Evolutionary conservation across 1,139 yeast species (phyloP).

Genomic region (Kurtzmaniella natalensis): DNA sequence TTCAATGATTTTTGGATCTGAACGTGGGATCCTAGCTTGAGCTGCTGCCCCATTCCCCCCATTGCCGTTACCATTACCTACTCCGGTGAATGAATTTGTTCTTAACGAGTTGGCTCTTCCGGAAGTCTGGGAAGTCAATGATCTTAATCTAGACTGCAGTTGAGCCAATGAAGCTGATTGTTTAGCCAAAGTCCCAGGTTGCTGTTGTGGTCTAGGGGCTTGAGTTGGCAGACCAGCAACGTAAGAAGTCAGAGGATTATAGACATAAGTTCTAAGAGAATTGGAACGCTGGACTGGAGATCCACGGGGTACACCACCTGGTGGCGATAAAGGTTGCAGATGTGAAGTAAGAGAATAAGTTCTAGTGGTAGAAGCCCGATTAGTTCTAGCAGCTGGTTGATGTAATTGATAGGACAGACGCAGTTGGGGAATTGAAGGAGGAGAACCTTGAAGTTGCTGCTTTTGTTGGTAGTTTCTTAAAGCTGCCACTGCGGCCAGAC

Average conservation of each 20-base stretch:
- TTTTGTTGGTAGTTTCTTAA: constrained; percentile 27
- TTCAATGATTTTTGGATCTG: constrained; percentile 5
- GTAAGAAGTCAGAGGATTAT: constrained; percentile 41
- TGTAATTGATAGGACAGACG: constrained; percentile 3
- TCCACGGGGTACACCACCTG: not conserved
- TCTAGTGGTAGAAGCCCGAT: constrained; percentile 7
- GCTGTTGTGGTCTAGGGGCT: constrained; percentile 4
- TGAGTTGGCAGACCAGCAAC: constrained; percentile 23
- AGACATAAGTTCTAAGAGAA: constrained; percentile 33
- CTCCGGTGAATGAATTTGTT: constrained; percentile 8
- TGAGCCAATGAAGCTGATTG: too few relatives aligned
- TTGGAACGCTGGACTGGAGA: constrained; percentile 18
- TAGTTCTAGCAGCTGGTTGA: too few relatives aligned
- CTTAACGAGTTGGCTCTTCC: constrained; percentile 5
- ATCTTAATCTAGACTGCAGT: constrained; percentile 1
- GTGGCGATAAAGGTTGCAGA: constrained; percentile 5
- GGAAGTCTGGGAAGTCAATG: constrained; percentile 3
- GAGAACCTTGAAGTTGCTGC: constrained; percentile 10
- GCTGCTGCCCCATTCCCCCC: constrained; percentile 3
- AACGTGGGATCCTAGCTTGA: constrained; percentile 8
- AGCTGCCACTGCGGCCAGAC: constrained; percentile 43
- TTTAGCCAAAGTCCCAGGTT: constrained; percentile 1
- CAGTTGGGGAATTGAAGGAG: constrained; percentile 6
- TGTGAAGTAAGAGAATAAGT: constrained; percentile 13
- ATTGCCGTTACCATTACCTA: not conserved